Percentiles rank a stretch among this genome's conserved stretches.
phyloP scores from a whole-genome alignment of 2,329 filamentous ascomycete genomes.

The Gremmenia infestans region DNA sequence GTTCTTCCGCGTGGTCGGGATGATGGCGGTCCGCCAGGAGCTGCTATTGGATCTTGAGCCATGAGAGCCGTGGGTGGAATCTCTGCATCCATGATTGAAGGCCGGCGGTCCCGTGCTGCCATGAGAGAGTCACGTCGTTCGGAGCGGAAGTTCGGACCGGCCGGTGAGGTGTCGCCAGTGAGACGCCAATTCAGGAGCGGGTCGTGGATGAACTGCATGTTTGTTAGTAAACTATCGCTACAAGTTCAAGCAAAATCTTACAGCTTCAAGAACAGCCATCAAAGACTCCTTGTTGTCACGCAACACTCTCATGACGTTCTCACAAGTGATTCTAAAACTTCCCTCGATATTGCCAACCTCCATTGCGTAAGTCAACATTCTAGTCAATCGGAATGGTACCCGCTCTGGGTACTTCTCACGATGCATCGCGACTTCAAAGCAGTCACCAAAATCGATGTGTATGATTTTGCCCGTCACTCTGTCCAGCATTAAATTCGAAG shows the following conservation, averaged over 20 bases:
- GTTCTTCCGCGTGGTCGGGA: conserved; percentile 52
- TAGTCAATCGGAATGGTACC: conserved; percentile 93
- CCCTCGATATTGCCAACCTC: conserved; percentile 99
- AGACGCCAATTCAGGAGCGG: conserved; percentile 98
- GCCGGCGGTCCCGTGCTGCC: conserved; percentile 48
- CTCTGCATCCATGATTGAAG: conserved; percentile 64
- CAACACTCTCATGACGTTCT: conserved; percentile 96
- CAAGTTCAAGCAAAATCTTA: conserved; percentile 44
- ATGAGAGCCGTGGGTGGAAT: conserved; percentile 55
- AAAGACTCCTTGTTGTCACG: conserved; percentile 97
- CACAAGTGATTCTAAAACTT: conserved; percentile 95
- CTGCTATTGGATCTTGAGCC: conserved; percentile 34
- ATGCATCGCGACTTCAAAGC: conserved; percentile 99
- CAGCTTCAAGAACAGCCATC: conserved; percentile 96
- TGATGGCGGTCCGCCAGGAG: conserved; percentile 41
- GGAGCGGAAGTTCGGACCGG: conserved; percentile 61
- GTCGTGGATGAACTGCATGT: conserved; percentile 86
- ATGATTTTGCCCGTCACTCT: conserved; percentile 94
- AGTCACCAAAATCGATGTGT: conserved; percentile 98
- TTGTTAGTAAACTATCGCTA: conserved; percentile 15
- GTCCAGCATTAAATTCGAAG: conserved; percentile 96
- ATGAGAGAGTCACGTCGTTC: conserved; percentile 51
- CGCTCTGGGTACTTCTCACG: conserved; percentile 97
- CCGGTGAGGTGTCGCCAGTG: conserved; percentile 54
- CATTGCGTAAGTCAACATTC: conserved; percentile 99